Base-by-base conservation (phyloP, 192 early-diverging fungal species). In the Dissophora ornata region DNA sequence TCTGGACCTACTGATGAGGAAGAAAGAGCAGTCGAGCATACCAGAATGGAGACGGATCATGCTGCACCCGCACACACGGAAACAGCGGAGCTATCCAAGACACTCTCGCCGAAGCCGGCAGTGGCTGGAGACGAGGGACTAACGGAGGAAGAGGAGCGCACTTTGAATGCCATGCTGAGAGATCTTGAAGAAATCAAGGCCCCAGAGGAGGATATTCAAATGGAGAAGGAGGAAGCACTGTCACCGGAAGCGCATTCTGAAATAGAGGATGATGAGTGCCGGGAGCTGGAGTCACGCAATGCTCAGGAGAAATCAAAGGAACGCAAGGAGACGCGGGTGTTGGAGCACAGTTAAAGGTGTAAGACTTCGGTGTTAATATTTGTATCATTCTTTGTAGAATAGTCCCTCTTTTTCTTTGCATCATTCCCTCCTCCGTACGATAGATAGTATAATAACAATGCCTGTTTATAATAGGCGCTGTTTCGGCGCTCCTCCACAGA, bases 151-250 rank as follows among this genome's bases (percentile, higher is more conserved):
- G 59, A 62, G 32, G 32, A 62, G 24, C 45, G 34, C 10, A 32
- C 42, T 36, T 50, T 62, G 45, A n/a, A 62, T 1, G 59, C 28
- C 5, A 62, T 62, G 59, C 16, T 67, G 42, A 16, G 24, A 3
- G 65, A 67, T 41, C 52, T 67, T 8, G 54, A 67, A 45, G 45
- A 57, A 18, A 67, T 67, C 25, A 18, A 41, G 16, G 55, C 32
- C 11, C 65, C 65, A 4, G 53, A 57, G 13, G 41, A 55, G 11
- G 49, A 52, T 21, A 32, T 65, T 32, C 19, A 28, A 0, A 59
- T 59, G 57, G 45, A 50, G 8, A 36, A 47, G 13, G 30, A 25
- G 29, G 22, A n/a, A 54, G 26, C 36, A 38, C 36, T n/a, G n/a
- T n/a, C n/a, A n/a, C n/a, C n/a, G n/a, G n/a, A n/a, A n/a, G n/a